Base-by-base conservation (phyloP, 2,329 filamentous ascomycete genomes). In the Gyromitra esculenta region DNA sequence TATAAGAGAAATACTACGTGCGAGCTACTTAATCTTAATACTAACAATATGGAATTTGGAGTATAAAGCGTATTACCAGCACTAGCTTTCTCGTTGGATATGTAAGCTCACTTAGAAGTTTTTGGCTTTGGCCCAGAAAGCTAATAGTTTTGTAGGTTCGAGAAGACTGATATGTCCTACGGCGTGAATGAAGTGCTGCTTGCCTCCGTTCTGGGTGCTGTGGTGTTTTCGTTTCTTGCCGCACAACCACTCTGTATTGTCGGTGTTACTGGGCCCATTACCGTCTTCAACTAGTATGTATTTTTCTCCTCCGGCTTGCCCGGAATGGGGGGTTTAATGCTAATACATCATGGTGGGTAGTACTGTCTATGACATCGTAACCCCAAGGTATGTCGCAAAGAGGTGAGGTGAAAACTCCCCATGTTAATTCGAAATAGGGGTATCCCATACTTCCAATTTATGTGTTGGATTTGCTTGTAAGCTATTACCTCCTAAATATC, bases 121-220 rank as follows among this genome's bases (percentile, higher is more conserved):
- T 18, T 21, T 25, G 60, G 35, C 63, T 25, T 31, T 37, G 21
- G 18, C 25, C 15, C 7, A 11, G 37, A 31, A 39, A 43, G 41
- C 25, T 48, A 59, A 25, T 71, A 13, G 66, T 48, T 8, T 15
- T n/a, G 8, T 18, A 79, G 78, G 79, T 96, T 96, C 82, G 91
- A 91, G 77, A 95, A 94, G 84, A 97, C 93, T 0, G 86, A 91
- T 77, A 91, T 91, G 84, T 91, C 92, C 80, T 97, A 93, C 81
- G 93, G 94, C 65, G 93, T 97, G 74, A 97, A 97, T 82, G 94
- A 97, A 84, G 93, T 96, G 1, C 86, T 97, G n/a, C 86, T 97
- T 48, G 88, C 94, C 5, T 96, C 92, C 1, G 93, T 96, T 1
- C 85, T 97, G 6, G 94, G 91, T 1, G 88, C 92, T 5, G 89